phyloP scores from a whole-genome alignment of 331 rosid species.

The Saraca asoca region DNA sequence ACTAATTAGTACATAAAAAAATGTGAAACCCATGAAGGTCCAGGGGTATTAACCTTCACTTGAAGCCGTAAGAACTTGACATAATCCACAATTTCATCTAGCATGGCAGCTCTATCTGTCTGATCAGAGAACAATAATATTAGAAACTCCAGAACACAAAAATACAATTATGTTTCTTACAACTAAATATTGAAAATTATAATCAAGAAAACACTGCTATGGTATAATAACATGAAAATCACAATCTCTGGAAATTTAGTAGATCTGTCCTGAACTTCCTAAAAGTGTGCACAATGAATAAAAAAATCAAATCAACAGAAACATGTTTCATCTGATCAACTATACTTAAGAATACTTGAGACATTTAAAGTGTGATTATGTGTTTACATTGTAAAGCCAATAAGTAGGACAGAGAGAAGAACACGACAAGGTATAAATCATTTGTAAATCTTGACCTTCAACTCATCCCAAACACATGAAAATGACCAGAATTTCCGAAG shows the following conservation, averaged over 20 bases:
- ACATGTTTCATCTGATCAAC: too few species aligned
- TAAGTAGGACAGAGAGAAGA: too few species aligned
- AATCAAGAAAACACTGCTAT: too few species aligned
- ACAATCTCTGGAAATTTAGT: slow-evolving; percentile 19
- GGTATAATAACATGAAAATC: slow-evolving; percentile 4
- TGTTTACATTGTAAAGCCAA: too few species aligned
- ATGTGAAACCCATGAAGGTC: slow-evolving; percentile 18
- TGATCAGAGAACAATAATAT: slow-evolving; percentile 39
- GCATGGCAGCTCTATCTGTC: slow-evolving; percentile 98
- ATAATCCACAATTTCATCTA: slow-evolving; percentile 92
- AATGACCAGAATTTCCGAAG: background rate
- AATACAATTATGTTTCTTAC: slow-evolving; percentile 9
- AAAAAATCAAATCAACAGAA: slow-evolving; percentile 7
- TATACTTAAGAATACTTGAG: too few species aligned
- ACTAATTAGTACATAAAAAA: slow-evolving; percentile 9
- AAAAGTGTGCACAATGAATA: background rate
- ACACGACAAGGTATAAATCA: background rate
- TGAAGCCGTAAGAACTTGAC: slow-evolving; percentile 96
- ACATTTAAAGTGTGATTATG: too few species aligned
- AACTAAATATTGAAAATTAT: too few species aligned
- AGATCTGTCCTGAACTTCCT: slow-evolving; percentile 1
- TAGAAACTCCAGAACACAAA: slow-evolving; percentile 23
- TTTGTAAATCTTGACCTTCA: background rate
- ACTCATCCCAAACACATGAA: slow-evolving; percentile 12
- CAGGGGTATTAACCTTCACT: slow-evolving; percentile 65